Base-by-base conservation (phyloP, 1,284 basidiomycete genomes). In the Pterulicium gracile region DNA sequence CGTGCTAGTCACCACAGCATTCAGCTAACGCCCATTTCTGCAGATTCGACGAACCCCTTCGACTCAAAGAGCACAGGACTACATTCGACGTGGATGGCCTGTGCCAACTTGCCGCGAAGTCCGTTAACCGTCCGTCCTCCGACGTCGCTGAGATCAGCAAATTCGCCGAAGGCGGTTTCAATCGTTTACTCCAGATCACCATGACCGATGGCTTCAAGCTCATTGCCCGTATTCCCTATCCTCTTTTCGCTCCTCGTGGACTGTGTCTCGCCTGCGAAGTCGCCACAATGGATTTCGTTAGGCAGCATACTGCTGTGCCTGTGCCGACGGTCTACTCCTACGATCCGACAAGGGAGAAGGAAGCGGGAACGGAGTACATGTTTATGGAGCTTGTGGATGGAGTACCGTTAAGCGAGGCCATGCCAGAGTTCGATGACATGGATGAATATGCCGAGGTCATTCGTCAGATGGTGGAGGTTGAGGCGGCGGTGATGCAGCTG, bases 201-300 rank as follows among this genome's bases (percentile, higher is more conserved):
- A 56, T 74, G 61, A 56, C 52, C 49, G 61, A 59, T 49, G 64
- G 58, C 50, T 66, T 69, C 57, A 51, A 66, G 54, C 62, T 76
- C 61, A 60, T 73, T 0, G 70, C 69, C 1, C 70, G 69, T 47
- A 64, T 74, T 53, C 72, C 73, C 48, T 73, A 73, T 61, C 69
- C 68, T 2, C 48, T 53, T 43, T 66, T 61, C 48, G 53, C 57
- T 20, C 70, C 69, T 55, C 73, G 70, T 57, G 64, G 50, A 58
- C 69, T 59, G 53, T 64, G 66, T 53, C 45, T 72, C 42, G 72
- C 73, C 24, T 75, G 72, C 54, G 73, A 75, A 60, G 73, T 70
- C 18, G 71, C 73, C 47, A 75, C 73, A 13, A 67, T 75, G 65
- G 50, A 17, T 35, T 68, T 66, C 45, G 69, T 74, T 51, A 70